phyloP scores from a whole-genome alignment of 331 rosid genomes.

The Acacia concinna region DNA sequence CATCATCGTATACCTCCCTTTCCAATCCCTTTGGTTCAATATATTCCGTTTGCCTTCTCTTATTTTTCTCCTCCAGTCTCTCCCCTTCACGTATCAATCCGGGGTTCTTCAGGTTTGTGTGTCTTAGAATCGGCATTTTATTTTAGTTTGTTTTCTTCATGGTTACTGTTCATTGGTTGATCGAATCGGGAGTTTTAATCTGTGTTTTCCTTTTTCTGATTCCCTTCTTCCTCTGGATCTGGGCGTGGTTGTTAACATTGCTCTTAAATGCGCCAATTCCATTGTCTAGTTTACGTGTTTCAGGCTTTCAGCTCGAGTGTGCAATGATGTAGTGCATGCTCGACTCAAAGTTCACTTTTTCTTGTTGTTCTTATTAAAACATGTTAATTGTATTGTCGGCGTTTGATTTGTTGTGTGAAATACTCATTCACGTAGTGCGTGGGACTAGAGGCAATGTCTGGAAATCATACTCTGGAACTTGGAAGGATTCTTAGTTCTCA shows the following conservation, averaged over 20 bases:
- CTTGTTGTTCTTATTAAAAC: slow-evolving; percentile 24
- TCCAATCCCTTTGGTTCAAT: slow-evolving; percentile 2
- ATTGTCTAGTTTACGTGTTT: neutral
- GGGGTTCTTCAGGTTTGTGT: slow-evolving; percentile 38
- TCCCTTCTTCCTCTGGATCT: slow-evolving; percentile 41
- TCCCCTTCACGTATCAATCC: slow-evolving; percentile 6
- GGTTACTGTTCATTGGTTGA: slow-evolving; percentile 38
- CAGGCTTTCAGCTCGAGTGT: neutral
- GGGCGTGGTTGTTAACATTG: slow-evolving; percentile 1
- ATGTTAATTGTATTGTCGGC: slow-evolving; percentile 2
- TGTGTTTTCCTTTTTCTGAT: neutral
- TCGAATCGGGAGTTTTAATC: slow-evolving; percentile 10
- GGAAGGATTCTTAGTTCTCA: slow-evolving; percentile 21
- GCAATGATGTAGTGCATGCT: slow-evolving; percentile 31
- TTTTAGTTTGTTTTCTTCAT: neutral
- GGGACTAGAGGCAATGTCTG: slow-evolving; percentile 6
- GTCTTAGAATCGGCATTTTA: slow-evolving; percentile 25
- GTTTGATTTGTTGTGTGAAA: slow-evolving; percentile 11
- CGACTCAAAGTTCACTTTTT: slow-evolving; percentile 28
- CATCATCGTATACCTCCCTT: neutral
- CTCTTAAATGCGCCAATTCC: neutral
- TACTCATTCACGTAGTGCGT: neutral
- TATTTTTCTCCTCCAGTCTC: neutral
- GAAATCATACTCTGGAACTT: slow-evolving; percentile 30
- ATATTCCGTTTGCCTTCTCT: neutral